These are phyloP conservation scores for Trichoderma brevicompactum DNA, from an alignment of 2,329 filamentous ascomycete genomes.

Conservation along the genomic window DNA sequence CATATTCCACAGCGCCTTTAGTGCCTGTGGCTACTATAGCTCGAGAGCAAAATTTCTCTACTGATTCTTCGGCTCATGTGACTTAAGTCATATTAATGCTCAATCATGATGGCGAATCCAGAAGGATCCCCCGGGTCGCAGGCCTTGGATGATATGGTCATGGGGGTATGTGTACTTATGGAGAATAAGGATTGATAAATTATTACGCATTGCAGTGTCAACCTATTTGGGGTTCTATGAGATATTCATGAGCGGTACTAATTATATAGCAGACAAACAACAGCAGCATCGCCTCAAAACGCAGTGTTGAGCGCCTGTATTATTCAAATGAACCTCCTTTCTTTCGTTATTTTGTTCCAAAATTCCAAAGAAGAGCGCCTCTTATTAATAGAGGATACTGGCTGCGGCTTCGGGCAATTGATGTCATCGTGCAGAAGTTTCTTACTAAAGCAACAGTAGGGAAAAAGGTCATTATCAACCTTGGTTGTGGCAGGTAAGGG, in stretches of 20 bases:
- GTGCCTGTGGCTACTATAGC: too few relatives aligned
- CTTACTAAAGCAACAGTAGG: constrained; percentile 57
- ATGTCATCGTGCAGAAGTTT: constrained; percentile 74
- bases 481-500: constrained; percentile 86
- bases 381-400: constrained; percentile 91
- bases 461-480: constrained; percentile 77
- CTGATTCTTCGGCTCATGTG: neutral
- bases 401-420: constrained; percentile 81
- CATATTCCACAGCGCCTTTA: too few relatives aligned
- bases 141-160: constrained; percentile 56
- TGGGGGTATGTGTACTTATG: constrained; percentile 52
- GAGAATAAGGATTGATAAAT: neutral
- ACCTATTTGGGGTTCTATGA: neutral
- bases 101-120: neutral
- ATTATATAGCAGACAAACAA: constrained; percentile 70
- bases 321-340: constrained; percentile 77
- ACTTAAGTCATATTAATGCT: neutral
- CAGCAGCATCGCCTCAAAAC: constrained; percentile 89
- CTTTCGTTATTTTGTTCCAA: constrained; percentile 85
- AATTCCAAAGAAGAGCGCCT: constrained; percentile 80
- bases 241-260: neutral
- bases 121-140: constrained; percentile 32
- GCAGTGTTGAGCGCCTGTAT: constrained; percentile 90
- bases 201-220: neutral
- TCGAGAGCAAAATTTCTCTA: too few relatives aligned